Conservation (phyloP, 139 green algal genomes). For the Zygnema circumcarinatum region DNA sequence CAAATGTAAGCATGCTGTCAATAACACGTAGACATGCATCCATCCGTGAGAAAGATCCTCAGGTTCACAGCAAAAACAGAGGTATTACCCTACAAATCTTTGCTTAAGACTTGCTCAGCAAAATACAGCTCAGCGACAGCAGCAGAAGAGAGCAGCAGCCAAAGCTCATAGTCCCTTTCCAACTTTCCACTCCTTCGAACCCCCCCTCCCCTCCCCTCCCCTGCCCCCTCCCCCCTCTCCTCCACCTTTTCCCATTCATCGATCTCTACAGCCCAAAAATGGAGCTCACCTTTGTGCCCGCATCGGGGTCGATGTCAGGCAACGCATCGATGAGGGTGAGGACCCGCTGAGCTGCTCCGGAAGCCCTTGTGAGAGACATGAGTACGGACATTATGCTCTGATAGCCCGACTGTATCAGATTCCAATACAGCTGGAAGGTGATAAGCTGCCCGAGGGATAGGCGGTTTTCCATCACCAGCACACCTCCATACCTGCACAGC, state of each 20-base stretch:
- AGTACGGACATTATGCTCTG: slow-evolving; percentile 61
- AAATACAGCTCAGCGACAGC: no score
- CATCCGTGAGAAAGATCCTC: no score
- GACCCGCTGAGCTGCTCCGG: slow-evolving; percentile 63
- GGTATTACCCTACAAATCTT: not conserved
- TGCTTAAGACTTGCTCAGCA: not conserved
- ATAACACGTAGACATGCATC: no score
- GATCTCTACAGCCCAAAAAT: no score
- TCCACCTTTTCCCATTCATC: no score
- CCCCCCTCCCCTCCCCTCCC: no score
- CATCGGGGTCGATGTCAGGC: slow-evolving; percentile 48
- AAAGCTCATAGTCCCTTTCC: no score
- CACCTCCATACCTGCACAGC: slow-evolving; percentile 58
- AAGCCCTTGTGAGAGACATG: slow-evolving; percentile 64
- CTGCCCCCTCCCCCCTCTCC: no score
- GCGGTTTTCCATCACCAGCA: slow-evolving; percentile 50
- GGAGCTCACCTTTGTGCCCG: slow-evolving; percentile 47
- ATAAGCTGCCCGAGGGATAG: slow-evolving; percentile 62
- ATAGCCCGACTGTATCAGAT: slow-evolving; percentile 59
- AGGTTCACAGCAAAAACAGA: no score
- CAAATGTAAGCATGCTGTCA: no score
- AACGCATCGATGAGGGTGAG: slow-evolving; percentile 64
- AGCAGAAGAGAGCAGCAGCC: no score
- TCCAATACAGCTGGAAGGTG: slow-evolving; percentile 66
- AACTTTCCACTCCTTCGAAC: no score